These are phyloP conservation scores for Neurospora sp. DNA, from an alignment of 495 filamentous ascomycete species.

Conservation along the genomic window DNA sequence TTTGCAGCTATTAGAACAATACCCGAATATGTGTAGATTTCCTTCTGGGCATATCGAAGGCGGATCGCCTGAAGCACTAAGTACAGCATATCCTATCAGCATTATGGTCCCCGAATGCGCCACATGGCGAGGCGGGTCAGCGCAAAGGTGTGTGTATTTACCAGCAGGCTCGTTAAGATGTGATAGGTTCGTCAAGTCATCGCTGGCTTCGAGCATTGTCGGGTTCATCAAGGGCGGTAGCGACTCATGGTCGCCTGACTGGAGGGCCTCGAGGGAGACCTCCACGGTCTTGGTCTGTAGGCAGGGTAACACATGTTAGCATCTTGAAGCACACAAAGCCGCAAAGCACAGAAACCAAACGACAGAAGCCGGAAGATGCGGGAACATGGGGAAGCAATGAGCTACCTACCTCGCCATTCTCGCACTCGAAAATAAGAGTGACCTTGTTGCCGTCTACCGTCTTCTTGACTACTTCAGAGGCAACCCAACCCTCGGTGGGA, in stretches of 20 bases:
- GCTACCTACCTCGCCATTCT: conserved; percentile 77
- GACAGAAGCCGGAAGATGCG: not conserved
- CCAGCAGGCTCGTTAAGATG: conserved; percentile 98
- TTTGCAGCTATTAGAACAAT: conserved; percentile 99
- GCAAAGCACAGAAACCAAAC: not conserved
- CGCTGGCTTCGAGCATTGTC: conserved; percentile 94
- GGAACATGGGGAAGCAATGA: not conserved
- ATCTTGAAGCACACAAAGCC: conserved; percentile 1
- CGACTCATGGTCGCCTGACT: conserved; percentile 55
- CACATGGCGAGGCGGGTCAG: not conserved
- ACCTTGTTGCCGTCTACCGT: conserved; percentile 75
- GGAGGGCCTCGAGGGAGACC: conserved; percentile 70
- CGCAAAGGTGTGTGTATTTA: conserved; percentile 32
- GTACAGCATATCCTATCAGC: conserved; percentile 24
- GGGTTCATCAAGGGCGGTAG: conserved; percentile 97
- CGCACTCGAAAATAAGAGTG: conserved; percentile 71
- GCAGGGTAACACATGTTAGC: conserved; percentile 12
- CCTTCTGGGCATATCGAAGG: conserved; percentile 94
- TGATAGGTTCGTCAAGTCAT: conserved; percentile 95
- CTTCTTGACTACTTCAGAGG: conserved; percentile 89
- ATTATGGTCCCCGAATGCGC: not conserved
- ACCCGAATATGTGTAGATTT: conserved; percentile 99
- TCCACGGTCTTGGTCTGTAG: conserved; percentile 64
- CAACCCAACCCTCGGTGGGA: conserved; percentile 88
- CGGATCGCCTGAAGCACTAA: conserved; percentile 94